Evolutionary conservation across 1,139 yeast genomes (phyloP), one percentile per base, ranked within the genome.

Genomic region (Casaregolazyma lundiana): DNA sequence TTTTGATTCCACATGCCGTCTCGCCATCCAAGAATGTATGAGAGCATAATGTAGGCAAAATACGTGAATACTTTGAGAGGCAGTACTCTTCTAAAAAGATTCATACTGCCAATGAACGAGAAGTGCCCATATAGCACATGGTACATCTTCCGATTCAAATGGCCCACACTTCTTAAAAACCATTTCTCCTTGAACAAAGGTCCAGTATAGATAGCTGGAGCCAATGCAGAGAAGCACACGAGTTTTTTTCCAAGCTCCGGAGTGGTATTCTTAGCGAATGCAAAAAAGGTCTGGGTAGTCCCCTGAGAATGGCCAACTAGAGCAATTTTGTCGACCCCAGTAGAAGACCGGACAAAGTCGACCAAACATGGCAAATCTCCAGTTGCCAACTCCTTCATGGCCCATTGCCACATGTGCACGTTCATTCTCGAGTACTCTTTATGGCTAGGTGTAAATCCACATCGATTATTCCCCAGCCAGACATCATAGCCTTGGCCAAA

Each of bases 201-300:
- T 0, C 97, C 97, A 0, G 95, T 94, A 61, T 78, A 92, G 1
- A 87, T 80, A 0, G 97, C 97, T 0, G 98, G 97, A 0, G 97
- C 85, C 46, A 92, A 66, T 0, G 94, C 87, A 43, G 85, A 71
- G 59, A 89, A 85, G 50, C 77, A 72, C 48, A 80, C 82, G 18
- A 92, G 63, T 53, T 79, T 80, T 41, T 52, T 45, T 19, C 69
- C 69, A 26, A 73, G 53, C 2, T 65, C 69, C 3, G 43, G 43
- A 39, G 40, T 18, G 18, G 32, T 29, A 19, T 38, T 34, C 29
- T 70, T 67, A 1, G 77, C 65, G 22, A 82, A 62, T 1, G 81
- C 74, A 55, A 86, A 67, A 50, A 88, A 84, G 1, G 84, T 74
- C 63, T 90, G 96, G 0, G 96, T 78, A 2, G 97, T 88, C 1